Conservation (phyloP, 2,329 filamentous ascomycete genomes). For the Trichoderma sp. region DNA sequence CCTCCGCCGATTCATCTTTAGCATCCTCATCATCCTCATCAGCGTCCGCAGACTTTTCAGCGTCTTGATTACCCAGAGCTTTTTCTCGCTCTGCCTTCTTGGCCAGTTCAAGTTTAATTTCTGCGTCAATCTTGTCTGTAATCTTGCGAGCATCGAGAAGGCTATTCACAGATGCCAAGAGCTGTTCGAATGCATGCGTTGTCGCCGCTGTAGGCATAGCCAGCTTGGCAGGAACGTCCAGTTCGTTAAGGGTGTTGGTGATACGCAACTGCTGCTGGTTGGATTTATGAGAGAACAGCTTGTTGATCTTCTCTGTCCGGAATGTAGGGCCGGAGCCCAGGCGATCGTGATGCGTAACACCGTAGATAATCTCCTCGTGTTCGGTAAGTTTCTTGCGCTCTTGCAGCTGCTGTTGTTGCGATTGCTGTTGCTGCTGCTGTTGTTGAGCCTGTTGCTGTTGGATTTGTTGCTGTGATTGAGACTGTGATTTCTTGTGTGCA, state of each 20-base stretch:
- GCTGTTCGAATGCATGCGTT: conserved; percentile 68
- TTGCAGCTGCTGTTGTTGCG: conserved; percentile 40
- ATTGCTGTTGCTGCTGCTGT: conserved; percentile 34
- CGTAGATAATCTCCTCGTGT: conserved; percentile 77
- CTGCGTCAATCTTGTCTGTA: conserved; percentile 72
- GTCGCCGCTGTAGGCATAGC: conserved; percentile 74
- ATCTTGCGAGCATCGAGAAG: conserved; percentile 74
- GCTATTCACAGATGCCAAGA: conserved; percentile 67
- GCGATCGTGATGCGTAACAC: conserved; percentile 82
- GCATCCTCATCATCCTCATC: conserved; percentile 21
- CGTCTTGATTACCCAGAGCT: conserved; percentile 27
- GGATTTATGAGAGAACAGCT: conserved; percentile 75
- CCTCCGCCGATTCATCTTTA: conserved; percentile 12
- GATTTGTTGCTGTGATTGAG: conserved; percentile 37
- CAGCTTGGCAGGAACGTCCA: conserved; percentile 70
- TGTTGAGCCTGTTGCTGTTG: conserved; percentile 30
- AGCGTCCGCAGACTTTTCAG: conserved; percentile 21
- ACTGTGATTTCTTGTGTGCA: conserved; percentile 52
- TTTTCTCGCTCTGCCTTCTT: conserved; percentile 58
- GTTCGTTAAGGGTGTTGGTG: conserved; percentile 67
- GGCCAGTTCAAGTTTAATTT: conserved; percentile 62
- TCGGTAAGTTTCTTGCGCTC: conserved; percentile 71
- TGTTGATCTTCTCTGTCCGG: conserved; percentile 79
- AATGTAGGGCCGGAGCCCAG: conserved; percentile 85
- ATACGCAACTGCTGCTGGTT: conserved; percentile 76